phyloP scores from a whole-genome alignment of 176 grass and related monocot genomes.

The Ananas comosus region DNA sequence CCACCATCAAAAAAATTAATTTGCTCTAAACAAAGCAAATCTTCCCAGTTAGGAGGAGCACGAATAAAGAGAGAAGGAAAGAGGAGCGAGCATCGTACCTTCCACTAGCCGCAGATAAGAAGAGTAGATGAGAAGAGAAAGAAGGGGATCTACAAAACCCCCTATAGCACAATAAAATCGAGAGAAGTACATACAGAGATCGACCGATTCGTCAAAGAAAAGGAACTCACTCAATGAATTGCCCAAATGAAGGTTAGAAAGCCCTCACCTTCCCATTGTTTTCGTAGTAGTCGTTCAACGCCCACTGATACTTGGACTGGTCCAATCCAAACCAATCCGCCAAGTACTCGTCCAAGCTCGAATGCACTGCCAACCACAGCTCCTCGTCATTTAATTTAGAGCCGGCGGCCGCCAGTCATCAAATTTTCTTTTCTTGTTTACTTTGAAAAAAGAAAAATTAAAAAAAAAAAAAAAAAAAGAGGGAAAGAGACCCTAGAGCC shows the following conservation, averaged over 20 bases:
- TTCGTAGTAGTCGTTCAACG: conserved; percentile 93
- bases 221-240: background rate
- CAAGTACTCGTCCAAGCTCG: conserved; percentile 73
- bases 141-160: background rate
- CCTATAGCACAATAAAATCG: background rate
- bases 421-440: too few relatives aligned
- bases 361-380: conserved; percentile 38
- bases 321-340: conserved; percentile 83
- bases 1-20: too few relatives aligned
- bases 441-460: background rate
- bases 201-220: background rate
- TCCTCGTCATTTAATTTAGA: background rate
- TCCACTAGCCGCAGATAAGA: background rate
- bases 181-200: background rate
- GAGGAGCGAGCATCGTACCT: background rate
- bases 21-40: too few relatives aligned
- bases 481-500: conserved; percentile 2
- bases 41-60: background rate
- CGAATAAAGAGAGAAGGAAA: background rate
- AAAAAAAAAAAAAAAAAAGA: background rate
- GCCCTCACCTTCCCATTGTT: conserved; percentile 56
- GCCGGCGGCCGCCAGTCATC: background rate
- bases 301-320: conserved; percentile 97
- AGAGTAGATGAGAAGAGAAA: background rate
- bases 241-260: background rate